Conservation (phyloP, 441 rosid species). For the Populus hybrid region DNA sequence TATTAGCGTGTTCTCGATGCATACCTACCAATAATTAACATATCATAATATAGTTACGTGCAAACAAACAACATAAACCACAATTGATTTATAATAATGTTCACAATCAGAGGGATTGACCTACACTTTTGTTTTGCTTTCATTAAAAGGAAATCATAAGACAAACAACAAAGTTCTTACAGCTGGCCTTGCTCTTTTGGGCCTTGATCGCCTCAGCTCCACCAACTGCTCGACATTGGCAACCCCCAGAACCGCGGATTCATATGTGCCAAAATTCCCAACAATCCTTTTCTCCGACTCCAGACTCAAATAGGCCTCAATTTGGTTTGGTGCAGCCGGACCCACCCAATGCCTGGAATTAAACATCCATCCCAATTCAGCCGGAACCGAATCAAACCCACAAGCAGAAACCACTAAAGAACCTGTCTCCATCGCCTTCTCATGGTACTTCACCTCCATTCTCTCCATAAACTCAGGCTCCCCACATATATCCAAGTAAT, state of each 20-base stretch:
- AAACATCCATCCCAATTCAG: slow-evolving; percentile 75
- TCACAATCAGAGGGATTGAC: neutral
- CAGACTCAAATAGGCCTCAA: slow-evolving; percentile 75
- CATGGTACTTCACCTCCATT: slow-evolving; percentile 69
- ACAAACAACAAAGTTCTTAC: slow-evolving; percentile 34
- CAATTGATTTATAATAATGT: neutral
- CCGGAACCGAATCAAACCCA: slow-evolving; percentile 90
- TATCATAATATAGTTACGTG: neutral
- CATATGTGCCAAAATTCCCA: slow-evolving; percentile 78
- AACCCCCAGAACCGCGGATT: slow-evolving; percentile 83
- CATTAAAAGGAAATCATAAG: neutral
- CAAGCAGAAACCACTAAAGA: slow-evolving; percentile 86
- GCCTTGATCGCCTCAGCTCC: slow-evolving; percentile 74
- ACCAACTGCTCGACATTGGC: slow-evolving; percentile 56
- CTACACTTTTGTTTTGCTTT: neutral
- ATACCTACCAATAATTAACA: neutral
- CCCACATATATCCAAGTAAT: slow-evolving; percentile 88
- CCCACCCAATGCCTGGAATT: slow-evolving; percentile 76
- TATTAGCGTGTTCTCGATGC: too few relatives aligned
- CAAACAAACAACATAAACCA: neutral
- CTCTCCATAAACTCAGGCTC: slow-evolving; percentile 95
- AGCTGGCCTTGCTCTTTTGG: slow-evolving; percentile 60
- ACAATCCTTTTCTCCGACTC: slow-evolving; percentile 73
- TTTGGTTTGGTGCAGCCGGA: slow-evolving; percentile 61
- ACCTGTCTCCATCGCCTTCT: slow-evolving; percentile 59